phyloP scores from a whole-genome alignment of 805 yeast genomes.

The Metschnikowia kunwiensis region DNA sequence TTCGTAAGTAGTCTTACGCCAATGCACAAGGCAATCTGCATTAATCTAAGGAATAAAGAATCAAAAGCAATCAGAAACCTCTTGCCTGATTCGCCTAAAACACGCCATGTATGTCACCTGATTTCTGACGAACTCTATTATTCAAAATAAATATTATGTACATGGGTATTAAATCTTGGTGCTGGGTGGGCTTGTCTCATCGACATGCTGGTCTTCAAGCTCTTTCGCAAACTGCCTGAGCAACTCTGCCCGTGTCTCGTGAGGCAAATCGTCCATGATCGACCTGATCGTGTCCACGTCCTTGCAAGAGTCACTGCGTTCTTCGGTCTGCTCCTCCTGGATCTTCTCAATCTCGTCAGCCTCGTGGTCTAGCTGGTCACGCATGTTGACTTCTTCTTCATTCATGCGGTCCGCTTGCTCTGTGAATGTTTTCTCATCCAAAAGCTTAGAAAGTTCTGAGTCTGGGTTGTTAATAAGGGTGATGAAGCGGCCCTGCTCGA shows the following conservation, averaged over 20 bases:
- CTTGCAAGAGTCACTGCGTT: slow-evolving; percentile 2
- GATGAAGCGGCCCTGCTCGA: slow-evolving; percentile 39
- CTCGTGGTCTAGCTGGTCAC: slow-evolving; percentile 25
- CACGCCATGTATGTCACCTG: too few relatives aligned
- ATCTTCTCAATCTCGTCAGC: slow-evolving; percentile 23
- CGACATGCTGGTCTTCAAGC: slow-evolving; percentile 14
- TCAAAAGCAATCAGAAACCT: too few relatives aligned
- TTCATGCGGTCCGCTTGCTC: slow-evolving; percentile 20
- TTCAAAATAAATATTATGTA: slow-evolving; percentile 14
- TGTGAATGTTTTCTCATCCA: slow-evolving; percentile 34
- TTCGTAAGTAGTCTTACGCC: too few relatives aligned
- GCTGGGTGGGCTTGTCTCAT: slow-evolving; percentile 8
- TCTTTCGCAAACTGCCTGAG: slow-evolving; percentile 26
- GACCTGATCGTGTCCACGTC: slow-evolving; percentile 27
- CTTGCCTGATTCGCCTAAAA: too few relatives aligned
- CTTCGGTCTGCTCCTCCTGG: slow-evolving; percentile 14
- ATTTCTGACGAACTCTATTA: too few relatives aligned
- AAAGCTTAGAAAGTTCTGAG: slow-evolving; percentile 40
- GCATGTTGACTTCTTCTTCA: slow-evolving; percentile 27
- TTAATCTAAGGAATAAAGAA: too few relatives aligned
- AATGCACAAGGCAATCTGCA: too few relatives aligned
- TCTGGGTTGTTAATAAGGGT: slow-evolving; percentile 39
- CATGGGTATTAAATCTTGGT: slow-evolving; percentile 9
- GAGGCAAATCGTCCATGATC: slow-evolving; percentile 37
- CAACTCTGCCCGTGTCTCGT: slow-evolving; percentile 29